These are phyloP conservation scores for Wickerhamomyces subpelliculosus DNA, from an alignment of 805 yeast genomes.

Conservation along the genomic window DNA sequence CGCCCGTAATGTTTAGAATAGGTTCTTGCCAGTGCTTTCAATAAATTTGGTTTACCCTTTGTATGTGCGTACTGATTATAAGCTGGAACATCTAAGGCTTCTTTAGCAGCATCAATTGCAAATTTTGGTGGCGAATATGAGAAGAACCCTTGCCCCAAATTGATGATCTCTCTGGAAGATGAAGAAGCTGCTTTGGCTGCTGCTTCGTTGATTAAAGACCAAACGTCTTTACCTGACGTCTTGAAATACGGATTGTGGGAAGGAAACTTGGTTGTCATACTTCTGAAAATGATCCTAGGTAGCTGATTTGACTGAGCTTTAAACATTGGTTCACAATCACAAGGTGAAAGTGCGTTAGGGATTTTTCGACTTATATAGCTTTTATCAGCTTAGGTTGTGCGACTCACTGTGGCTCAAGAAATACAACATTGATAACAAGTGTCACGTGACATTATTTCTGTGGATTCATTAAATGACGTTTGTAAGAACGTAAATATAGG, in stretches of 20 bases:
- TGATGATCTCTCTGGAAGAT: slow-evolving; percentile 73
- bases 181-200: slow-evolving; percentile 71
- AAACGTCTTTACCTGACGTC: slow-evolving; percentile 77
- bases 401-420: too few species aligned
- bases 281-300: background rate
- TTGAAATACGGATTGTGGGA: slow-evolving; percentile 63
- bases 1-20: slow-evolving; percentile 65
- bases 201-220: slow-evolving; percentile 93
- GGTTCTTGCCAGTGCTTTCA: slow-evolving; percentile 61
- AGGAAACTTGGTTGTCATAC: slow-evolving; percentile 26
- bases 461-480: too few species aligned
- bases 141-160: slow-evolving; percentile 96
- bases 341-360: too few species aligned
- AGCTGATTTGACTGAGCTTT: too few species aligned
- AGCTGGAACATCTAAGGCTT: slow-evolving; percentile 64
- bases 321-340: too few species aligned
- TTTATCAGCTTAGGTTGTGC: too few species aligned
- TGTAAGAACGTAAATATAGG: too few species aligned
- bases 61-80: slow-evolving; percentile 93
- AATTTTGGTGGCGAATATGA: slow-evolving; percentile 95
- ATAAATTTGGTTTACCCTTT: slow-evolving; percentile 72
- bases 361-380: too few species aligned
- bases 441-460: too few species aligned
- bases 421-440: too few species aligned
- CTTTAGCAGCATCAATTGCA: slow-evolving; percentile 74